Base-by-base conservation (phyloP, 441 rosid genomes). In the Breynia disticha region DNA sequence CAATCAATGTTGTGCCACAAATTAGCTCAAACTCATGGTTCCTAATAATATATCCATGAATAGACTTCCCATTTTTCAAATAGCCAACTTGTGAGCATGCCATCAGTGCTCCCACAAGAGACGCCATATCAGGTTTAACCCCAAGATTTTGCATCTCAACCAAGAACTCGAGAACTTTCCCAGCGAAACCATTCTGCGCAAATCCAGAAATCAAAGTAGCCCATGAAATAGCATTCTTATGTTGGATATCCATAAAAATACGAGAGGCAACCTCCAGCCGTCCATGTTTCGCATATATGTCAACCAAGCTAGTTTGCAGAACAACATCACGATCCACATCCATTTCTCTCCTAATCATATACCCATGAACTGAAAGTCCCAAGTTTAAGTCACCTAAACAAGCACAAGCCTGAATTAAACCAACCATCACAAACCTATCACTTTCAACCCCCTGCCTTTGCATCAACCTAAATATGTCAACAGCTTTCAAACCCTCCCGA, bases 251-350 rank as follows among this genome's bases (percentile, higher is more conserved):
- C 60, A 68, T 54, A 50, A 90, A 87, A 6, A 75, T 70, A 7
- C 42, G 61, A 39, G 39, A 68, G 15, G 96, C 95, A 48, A 65
- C 71, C 71, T 80, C 83, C 59, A 81, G 54, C 13, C 48, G 22
- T 28, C 93, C 81, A 46, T 77, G 70, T 64, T 87, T 87, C 15
- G 85, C 72, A 67, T 85, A 87, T 96, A 87, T 83, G 45, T 80
- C 82, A 38, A 82, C 69, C 41, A 90, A 55, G 16, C 86, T 72
- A 72, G 78, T 85, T 38, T 69, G 81, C 60, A 81, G 75, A 68
- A 79, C 74, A 48, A 81, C 86, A 63, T 77, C 75, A 28, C 35
- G 7, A 58, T 64, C 54, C 63, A 62, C 57, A 42, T 54, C 61
- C 53, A 77, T 69, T 65, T 64, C 61, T 69, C 72, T 76, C 62